Percentiles rank a stretch among this genome's conserved stretches.
Conservation (phyloP, 1,139 yeast genomes). For the Hyphopichia khmerensis region DNA sequence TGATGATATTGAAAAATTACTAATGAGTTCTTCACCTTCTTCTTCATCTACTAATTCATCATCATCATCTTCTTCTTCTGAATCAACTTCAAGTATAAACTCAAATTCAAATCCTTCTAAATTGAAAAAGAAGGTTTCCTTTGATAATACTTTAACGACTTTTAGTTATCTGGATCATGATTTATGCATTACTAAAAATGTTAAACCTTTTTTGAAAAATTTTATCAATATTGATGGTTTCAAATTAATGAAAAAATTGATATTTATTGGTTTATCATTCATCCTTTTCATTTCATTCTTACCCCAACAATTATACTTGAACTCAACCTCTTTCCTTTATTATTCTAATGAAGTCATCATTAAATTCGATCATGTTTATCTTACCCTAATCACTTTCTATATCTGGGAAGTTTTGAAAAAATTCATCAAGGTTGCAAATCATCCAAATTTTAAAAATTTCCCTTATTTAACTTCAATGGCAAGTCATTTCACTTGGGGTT, state of each 20-base stretch:
- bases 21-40: neutral
- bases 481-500: conserved; percentile 22
- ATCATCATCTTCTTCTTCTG: no score
- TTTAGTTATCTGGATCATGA: conserved; percentile 12
- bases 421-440: conserved; percentile 12
- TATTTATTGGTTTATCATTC: conserved; percentile 2
- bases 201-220: neutral
- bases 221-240: neutral
- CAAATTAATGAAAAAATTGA: neutral
- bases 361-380: conserved; percentile 23
- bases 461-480: conserved; percentile 15
- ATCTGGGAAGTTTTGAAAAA: conserved; percentile 10
- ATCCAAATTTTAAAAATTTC: conserved; percentile 12
- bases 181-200: neutral
- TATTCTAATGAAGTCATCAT: conserved; percentile 10
- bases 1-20: conserved; percentile 3
- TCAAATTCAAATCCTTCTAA: no score
- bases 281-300: conserved; percentile 9
- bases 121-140: conserved; percentile 15
- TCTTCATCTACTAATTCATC: neutral
- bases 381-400: conserved; percentile 17
- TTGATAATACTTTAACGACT: conserved; percentile 15
- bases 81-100: no score
- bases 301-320: conserved; percentile 17
- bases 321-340: conserved; percentile 16